Evolutionary conservation across 768 basidiomycete species (phyloP), one percentile per base, ranked within the genome.

Genomic region (Leccinum longicurvipes): DNA sequence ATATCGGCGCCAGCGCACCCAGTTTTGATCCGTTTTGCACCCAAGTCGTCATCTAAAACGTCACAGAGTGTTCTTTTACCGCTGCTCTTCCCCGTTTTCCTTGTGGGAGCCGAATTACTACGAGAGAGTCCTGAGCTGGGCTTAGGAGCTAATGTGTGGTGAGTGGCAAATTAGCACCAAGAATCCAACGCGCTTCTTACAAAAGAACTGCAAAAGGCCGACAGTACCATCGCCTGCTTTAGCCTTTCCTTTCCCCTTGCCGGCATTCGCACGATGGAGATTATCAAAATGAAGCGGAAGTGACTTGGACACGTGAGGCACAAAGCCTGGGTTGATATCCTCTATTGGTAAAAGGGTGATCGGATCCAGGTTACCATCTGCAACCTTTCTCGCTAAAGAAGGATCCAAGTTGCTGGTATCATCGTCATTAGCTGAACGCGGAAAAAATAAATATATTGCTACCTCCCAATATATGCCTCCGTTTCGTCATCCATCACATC

Each of bases 381-480:
- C 90, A 17, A 95, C 70, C 47, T 74, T 72, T 68, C 79, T 84
- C 14, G 91, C 93, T 27, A 90, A 60, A 21, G 72, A 65, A 28
- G 82, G 75, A 24, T 85, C 85, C 24, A 93, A 72, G 58, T 86
- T 76, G 53, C 91, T 94, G 63, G 11, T 23, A 53, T 50, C 31
- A 32, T 62, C 50, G 46, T 58, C 56, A 56, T 53, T 59, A 49
- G 46, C 50, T 55, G 21, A 21, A 48, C n/a, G 14, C 36, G 51
- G 25, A 17, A 56, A 45, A 17, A 55, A 27, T 8, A 12, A 55
- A 41, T 29, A 47, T 50, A 41, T 51, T 42, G 36, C 46, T 64
- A 91, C 91, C 74, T 71, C 59, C 89, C 87, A 53, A 93, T 84
- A 70, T 87, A 89, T 53, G 79, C 80, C 54, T 92, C 86, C n/a